Percentiles rank a stretch among this genome's conserved stretches.
phyloP scores from a whole-genome alignment of 2,329 filamentous ascomycete species.

The Ceratocystis papillata region DNA sequence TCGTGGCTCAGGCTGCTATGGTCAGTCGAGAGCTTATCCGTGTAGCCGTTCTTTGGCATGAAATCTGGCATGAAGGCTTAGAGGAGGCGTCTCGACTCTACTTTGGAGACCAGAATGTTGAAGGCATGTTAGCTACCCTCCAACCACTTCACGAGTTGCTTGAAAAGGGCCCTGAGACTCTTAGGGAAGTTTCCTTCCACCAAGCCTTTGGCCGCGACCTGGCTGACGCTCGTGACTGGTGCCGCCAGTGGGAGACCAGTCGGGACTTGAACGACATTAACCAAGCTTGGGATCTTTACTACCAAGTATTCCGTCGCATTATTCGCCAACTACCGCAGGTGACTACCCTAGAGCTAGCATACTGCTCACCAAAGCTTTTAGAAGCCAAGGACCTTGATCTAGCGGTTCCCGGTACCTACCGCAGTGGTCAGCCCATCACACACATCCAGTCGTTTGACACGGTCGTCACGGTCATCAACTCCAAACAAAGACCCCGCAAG shows the following conservation, averaged over 20 bases:
- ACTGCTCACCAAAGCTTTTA: conserved; percentile 90
- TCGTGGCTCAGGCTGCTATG: conserved; percentile 89
- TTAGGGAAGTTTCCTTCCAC: conserved; percentile 92
- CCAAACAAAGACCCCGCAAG: conserved; percentile 90
- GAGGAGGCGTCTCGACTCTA: conserved; percentile 94
- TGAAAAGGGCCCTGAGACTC: conserved; percentile 80
- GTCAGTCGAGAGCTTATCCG: conserved; percentile 95
- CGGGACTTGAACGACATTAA: conserved; percentile 89
- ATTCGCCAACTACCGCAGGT: conserved; percentile 85
- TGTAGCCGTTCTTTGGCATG: conserved; percentile 95
- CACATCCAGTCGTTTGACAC: conserved; percentile 82
- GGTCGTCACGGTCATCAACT: conserved; percentile 84
- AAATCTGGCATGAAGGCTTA: conserved; percentile 95
- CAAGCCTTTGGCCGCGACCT: conserved; percentile 95
- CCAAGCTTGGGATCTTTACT: conserved; percentile 98
- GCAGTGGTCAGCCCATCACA: conserved; percentile 65
- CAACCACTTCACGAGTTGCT: conserved; percentile 85
- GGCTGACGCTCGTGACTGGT: conserved; percentile 91
- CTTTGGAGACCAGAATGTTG: conserved; percentile 94
- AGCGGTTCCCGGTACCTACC: conserved; percentile 91
- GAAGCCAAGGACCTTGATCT: conserved; percentile 76
- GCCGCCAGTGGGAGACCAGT: conserved; percentile 79
- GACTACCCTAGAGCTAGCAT: conserved; percentile 84
- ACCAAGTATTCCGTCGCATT: conserved; percentile 95
- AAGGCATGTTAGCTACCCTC: conserved; percentile 90